phyloP scores from a whole-genome alignment of 2,329 filamentous ascomycete species.

The Helicocarpus griseus region DNA sequence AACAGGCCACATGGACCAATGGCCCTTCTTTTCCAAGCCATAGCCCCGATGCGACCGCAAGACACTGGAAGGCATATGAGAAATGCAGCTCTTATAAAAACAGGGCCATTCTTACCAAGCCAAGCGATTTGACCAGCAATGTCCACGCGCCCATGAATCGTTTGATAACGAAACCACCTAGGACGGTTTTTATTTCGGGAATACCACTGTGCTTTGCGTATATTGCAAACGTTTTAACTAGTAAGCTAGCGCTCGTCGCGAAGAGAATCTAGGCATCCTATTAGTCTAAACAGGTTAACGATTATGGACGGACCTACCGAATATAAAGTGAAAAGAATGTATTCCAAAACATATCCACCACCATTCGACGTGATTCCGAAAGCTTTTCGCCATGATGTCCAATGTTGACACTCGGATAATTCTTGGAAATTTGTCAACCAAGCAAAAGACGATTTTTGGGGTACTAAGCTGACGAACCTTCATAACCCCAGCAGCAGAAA shows the following conservation, averaged over 20 bases:
- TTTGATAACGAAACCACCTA: constrained; percentile 98
- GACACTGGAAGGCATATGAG: constrained; percentile 38
- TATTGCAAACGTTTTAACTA: constrained; percentile 86
- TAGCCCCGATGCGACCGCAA: constrained; percentile 86
- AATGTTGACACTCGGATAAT: constrained; percentile 70
- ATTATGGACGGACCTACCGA: constrained; percentile 49
- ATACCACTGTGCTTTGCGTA: constrained; percentile 99
- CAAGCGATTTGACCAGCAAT: constrained; percentile 85
- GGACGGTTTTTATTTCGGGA: constrained; percentile 98
- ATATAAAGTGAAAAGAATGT: constrained; percentile 75
- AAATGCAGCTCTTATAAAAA: neutral
- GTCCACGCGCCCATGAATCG: constrained; percentile 91
- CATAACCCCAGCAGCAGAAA: constrained; percentile 91
- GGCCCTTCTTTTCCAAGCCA: constrained; percentile 96
- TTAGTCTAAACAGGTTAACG: constrained; percentile 1
- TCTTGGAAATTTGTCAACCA: constrained; percentile 31
- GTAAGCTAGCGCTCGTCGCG: constrained; percentile 66
- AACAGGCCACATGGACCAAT: constrained; percentile 95
- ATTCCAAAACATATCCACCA: constrained; percentile 75
- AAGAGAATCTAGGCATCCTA: constrained; percentile 50
- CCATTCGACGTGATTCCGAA: constrained; percentile 55
- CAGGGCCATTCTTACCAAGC: constrained; percentile 37
- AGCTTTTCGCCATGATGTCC: constrained; percentile 74
- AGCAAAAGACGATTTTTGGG: constrained; percentile 9
- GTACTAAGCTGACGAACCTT: constrained; percentile 35